Base-by-base conservation (phyloP, 2,329 filamentous ascomycete species). In the Epicoccum nigrum region DNA sequence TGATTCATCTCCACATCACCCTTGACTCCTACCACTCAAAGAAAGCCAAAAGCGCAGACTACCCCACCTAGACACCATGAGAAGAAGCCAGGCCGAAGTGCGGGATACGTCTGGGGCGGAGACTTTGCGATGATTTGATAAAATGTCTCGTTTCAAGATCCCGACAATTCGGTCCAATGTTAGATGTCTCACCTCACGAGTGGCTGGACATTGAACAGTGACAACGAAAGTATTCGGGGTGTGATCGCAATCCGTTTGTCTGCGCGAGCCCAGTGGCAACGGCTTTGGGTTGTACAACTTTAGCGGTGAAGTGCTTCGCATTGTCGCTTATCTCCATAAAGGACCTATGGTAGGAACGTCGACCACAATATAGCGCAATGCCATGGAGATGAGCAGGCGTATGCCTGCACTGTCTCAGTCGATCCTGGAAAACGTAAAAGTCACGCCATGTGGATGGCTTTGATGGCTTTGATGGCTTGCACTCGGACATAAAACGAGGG, bases 1-100 rank as follows among this genome's bases (percentile, higher is more conserved):
- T 70, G 69, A 71, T 63, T 51, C 52, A 38, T 55, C 59, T 58
- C 66, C 67, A 62, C 61, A 60, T 47, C 51, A 46, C 7, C 37
- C 45, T 56, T 61, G 64, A 64, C 54, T n/a, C 58, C 56, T 51
- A 54, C 54, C 56, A 47, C 35, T 59, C 54, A 52, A 59, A 48
- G 58, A 41, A 39, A 46, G 42, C 56, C 50, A 63, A 51, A 62
- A 46, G 51, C 43, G 43, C 46, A 54, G 32, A 30, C 45, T 51
- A 55, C 54, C 43, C 48, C 51, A 53, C 59, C 48, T 38, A 32
- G 12, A 43, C 32, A 17, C 27, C 20, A 47, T 43, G 33, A 38
- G 21, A 34, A 37, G 32, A 34, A n/a, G 42, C 38, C 49, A 44
- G 42, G 28, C 43, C 43, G 33, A 44, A 27, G 33, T 39, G 33